Percentiles rank a stretch among this genome's conserved stretches.
Evolutionary conservation across 805 yeast species (phyloP).

Genomic region (Myxozyma mucilagina): DNA sequence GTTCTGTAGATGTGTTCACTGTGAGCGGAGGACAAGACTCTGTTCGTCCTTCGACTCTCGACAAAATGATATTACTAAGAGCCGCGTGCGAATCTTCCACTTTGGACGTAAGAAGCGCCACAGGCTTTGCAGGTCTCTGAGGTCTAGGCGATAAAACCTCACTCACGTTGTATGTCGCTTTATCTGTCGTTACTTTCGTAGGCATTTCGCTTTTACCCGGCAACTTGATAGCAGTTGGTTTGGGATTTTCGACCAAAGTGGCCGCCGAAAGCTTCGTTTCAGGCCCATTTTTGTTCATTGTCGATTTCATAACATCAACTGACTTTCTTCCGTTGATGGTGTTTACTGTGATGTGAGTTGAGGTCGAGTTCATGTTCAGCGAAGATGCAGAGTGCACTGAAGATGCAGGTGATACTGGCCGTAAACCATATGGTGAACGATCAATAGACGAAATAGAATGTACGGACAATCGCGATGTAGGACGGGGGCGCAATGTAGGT

Average conservation of each 20-base stretch:
- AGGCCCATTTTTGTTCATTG: background rate
- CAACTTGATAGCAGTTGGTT: background rate
- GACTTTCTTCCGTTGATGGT: background rate
- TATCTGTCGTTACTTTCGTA: background rate
- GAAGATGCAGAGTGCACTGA: background rate
- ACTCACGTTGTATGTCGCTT: background rate
- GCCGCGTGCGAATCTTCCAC: background rate
- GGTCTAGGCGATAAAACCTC: conserved; percentile 10
- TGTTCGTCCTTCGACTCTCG: background rate
- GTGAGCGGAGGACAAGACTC: background rate
- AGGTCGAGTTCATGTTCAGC: background rate
- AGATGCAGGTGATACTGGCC: background rate
- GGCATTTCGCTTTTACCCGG: background rate
- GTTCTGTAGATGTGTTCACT: background rate
- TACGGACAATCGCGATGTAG: background rate
- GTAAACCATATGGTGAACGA: background rate
- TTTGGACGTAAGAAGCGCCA: background rate
- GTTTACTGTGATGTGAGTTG: background rate
- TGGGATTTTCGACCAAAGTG: background rate
- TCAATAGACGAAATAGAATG: background rate
- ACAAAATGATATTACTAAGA: background rate
- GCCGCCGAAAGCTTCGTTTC: background rate
- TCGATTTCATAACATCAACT: background rate
- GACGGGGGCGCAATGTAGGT: background rate
- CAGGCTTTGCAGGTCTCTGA: background rate